A percentile compares a stretch with the other conserved stretches of the same genome.
These are phyloP conservation scores for Fusarium hostae DNA, from an alignment of 2,329 filamentous ascomycete genomes.

Conservation along the genomic window DNA sequence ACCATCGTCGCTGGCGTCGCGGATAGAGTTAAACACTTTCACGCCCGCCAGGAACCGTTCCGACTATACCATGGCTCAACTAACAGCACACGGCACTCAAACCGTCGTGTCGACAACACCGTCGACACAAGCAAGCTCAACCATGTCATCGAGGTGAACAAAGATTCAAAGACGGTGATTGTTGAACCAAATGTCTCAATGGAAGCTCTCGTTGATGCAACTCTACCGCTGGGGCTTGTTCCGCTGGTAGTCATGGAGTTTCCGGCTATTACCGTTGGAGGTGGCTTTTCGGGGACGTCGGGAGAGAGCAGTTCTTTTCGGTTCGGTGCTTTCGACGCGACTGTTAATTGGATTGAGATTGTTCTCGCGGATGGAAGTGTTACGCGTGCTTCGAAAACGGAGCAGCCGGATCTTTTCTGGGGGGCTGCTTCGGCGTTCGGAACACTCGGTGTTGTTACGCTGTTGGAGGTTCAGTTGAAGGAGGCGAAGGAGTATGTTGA, in stretches of 20 bases:
- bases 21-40: constrained; percentile 56
- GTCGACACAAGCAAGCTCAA: constrained; percentile 74
- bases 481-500: constrained; percentile 66
- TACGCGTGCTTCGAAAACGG: constrained; percentile 62
- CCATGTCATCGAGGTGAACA: constrained; percentile 71
- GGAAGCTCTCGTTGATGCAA: constrained; percentile 69
- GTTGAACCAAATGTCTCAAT: constrained; percentile 78
- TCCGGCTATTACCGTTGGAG: constrained; percentile 76
- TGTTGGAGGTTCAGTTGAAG: constrained; percentile 69
- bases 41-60: constrained; percentile 64
- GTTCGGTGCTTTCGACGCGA: constrained; percentile 73
- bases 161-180: constrained; percentile 63
- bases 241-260: constrained; percentile 78
- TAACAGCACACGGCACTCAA: constrained; percentile 75
- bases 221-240: constrained; percentile 65
- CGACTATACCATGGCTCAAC: constrained; percentile 82
- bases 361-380: constrained; percentile 71
- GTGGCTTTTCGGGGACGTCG: constrained; percentile 72
- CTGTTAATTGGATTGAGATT: constrained; percentile 71
- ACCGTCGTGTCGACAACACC: constrained; percentile 61
- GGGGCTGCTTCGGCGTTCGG: constrained; percentile 74
- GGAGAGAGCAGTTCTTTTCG: constrained; percentile 77
- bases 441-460: constrained; percentile 73
- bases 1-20: constrained; percentile 57
- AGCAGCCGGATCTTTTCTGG: constrained; percentile 69